Percentiles rank a stretch among this genome's conserved stretches.
Evolutionary conservation across 73 alveolate species (phyloP).

Genomic region (Uronychia setigera): DNA sequence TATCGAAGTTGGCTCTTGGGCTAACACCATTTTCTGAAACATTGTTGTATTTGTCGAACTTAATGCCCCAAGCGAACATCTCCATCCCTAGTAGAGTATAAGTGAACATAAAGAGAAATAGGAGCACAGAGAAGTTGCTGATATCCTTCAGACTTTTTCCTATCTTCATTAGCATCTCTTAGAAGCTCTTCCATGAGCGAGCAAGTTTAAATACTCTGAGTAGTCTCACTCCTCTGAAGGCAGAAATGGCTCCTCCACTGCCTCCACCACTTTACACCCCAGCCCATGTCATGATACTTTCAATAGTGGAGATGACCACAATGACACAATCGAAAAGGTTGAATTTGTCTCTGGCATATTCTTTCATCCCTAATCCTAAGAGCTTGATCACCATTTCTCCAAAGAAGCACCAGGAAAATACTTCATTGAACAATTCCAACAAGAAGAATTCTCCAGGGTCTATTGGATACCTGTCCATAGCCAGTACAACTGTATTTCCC

Average conservation of each 20-base stretch:
- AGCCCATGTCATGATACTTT: conserved; percentile 1
- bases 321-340: conserved; percentile 50
- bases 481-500: conserved; percentile 19
- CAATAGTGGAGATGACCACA: conserved; percentile 8
- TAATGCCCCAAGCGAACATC: conserved; percentile 36
- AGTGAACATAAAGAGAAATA: conserved; percentile 33
- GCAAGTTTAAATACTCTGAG: conserved; percentile 64
- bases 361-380: conserved; percentile 46
- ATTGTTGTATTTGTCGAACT: background rate
- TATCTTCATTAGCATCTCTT: conserved; percentile 20
- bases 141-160: conserved; percentile 39
- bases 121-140: conserved; percentile 32
- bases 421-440: conserved; percentile 14
- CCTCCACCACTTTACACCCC: background rate
- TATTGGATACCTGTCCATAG: conserved; percentile 41
- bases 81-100: conserved; percentile 53
- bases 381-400: conserved; percentile 56
- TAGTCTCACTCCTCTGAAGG: conserved; percentile 53
- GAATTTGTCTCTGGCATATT: conserved; percentile 29
- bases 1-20: conserved; percentile 68
- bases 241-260: conserved; percentile 70
- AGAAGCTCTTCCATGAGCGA: conserved; percentile 38
- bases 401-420: conserved; percentile 34
- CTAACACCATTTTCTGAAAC: background rate
- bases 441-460: background rate